These are phyloP conservation scores for Aurantiochytrium sp. DNA, from an alignment of 108 stramenopile species.

Conservation along the genomic window DNA sequence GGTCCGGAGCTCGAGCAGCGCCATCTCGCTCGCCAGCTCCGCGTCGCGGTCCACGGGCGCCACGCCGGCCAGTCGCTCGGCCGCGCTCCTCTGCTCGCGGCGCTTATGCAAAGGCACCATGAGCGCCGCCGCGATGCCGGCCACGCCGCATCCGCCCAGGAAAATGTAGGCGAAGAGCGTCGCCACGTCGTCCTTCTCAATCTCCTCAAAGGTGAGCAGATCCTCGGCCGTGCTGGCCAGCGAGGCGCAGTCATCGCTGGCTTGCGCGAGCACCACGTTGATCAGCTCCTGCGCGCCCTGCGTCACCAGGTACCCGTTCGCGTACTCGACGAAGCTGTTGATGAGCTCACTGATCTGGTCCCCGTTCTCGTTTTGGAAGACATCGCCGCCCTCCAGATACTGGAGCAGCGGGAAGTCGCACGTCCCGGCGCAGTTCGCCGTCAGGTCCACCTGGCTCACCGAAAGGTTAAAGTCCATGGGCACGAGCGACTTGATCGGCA, in stretches of 20 bases:
- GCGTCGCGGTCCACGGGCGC: background rate
- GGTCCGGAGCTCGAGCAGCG: background rate
- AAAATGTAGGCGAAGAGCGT: background rate
- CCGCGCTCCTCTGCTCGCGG: background rate
- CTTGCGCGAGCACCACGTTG: background rate
- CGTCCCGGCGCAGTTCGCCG: background rate
- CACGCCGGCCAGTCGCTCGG: background rate
- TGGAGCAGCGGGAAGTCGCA: conserved; percentile 14
- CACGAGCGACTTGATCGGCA: background rate
- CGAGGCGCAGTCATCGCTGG: background rate
- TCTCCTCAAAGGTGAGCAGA: background rate
- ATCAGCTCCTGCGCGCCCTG: background rate
- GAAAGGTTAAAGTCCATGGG: background rate
- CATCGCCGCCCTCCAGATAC: background rate
- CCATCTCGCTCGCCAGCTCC: background rate
- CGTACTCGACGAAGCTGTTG: background rate
- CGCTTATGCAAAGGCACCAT: background rate
- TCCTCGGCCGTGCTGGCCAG: background rate
- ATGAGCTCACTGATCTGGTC: background rate
- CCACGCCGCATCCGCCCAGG: background rate
- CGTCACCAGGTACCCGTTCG: background rate
- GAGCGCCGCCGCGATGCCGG: background rate
- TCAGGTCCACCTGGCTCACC: background rate
- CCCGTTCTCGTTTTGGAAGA: background rate
- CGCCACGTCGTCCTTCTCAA: background rate